Evolutionary conservation across 2,329 filamentous ascomycete genomes (phyloP).

Genomic region (Ophiosphaerella korrae): DNA sequence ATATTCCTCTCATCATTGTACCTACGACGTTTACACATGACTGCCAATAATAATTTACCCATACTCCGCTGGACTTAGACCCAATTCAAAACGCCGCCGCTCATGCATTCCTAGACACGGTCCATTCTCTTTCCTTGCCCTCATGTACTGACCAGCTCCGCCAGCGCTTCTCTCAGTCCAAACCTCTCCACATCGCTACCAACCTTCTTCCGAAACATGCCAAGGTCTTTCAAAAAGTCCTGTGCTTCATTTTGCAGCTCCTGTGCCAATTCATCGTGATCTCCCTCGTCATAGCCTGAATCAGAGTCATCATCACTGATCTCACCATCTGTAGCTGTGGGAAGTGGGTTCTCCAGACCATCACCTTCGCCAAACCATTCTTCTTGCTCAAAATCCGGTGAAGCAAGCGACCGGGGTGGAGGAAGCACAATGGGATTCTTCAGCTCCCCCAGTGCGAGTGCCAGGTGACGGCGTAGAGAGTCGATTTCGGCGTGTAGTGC

Average conservation of each 20-base stretch:
- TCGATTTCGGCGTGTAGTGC: slow-evolving; percentile 77
- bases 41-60: no score
- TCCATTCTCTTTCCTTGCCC: slow-evolving; percentile 1
- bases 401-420: slow-evolving; percentile 32
- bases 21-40: no score
- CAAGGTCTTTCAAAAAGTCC: slow-evolving; percentile 78
- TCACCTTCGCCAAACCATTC: slow-evolving; percentile 35
- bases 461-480: slow-evolving; percentile 82
- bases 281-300: slow-evolving; percentile 66
- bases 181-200: slow-evolving; percentile 78
- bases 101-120: slow-evolving; percentile 30
- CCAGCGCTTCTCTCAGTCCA: slow-evolving; percentile 31
- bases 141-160: slow-evolving; percentile 23
- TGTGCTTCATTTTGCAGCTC: slow-evolving; percentile 86
- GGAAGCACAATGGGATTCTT: slow-evolving; percentile 84
- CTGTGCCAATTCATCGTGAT: slow-evolving; percentile 57
- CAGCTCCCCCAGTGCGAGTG: slow-evolving; percentile 80
- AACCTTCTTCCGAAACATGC: slow-evolving; percentile 82
- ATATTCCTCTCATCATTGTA: no score
- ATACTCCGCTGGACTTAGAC: neutral
- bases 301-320: slow-evolving; percentile 47
- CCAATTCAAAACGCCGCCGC: slow-evolving; percentile 33
- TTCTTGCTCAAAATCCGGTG: slow-evolving; percentile 40
- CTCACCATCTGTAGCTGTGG: slow-evolving; percentile 40
- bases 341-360: slow-evolving; percentile 29